Conservation (phyloP, 2,329 filamentous ascomycete species). For the Aspergillus amoenus region DNA sequence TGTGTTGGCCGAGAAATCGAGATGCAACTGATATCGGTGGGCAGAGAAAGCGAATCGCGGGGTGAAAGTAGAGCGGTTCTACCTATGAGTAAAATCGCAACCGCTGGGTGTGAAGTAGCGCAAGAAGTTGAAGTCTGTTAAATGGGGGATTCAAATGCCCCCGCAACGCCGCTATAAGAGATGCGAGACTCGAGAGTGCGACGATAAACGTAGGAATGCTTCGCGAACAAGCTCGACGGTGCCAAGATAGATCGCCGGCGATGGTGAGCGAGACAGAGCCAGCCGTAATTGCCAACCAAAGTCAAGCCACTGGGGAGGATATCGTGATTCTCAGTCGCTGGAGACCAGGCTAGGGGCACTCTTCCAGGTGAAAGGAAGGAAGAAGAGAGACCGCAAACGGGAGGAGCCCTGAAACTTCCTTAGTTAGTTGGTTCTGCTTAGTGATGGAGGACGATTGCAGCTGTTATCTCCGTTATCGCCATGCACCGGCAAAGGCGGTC, state of each 20-base stretch:
- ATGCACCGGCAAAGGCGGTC: conserved; percentile 14
- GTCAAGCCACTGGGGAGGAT: not conserved
- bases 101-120: not conserved
- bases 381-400: conserved; percentile 1
- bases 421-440: conserved; percentile 8
- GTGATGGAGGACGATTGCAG: conserved; percentile 1
- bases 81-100: conserved; percentile 1
- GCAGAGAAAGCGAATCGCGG: conserved; percentile 6
- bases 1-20: not conserved
- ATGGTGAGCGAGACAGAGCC: not conserved
- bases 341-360: not conserved
- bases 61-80: conserved; percentile 11
- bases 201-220: not conserved
- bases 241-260: conserved; percentile 3
- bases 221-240: not conserved
- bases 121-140: not conserved
- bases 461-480: conserved; percentile 23
- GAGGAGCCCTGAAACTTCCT: not conserved
- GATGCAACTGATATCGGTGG: not conserved
- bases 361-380: not conserved
- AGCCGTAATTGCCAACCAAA: not conserved
- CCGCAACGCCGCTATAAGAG: not conserved
- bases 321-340: not conserved
- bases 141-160: not conserved
- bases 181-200: not conserved